A percentile compares a stretch with the other conserved stretches of the same genome.
These are phyloP conservation scores for Metarhizium anisopliae DNA, from an alignment of 2,329 filamentous ascomycete genomes.

Conservation along the genomic window DNA sequence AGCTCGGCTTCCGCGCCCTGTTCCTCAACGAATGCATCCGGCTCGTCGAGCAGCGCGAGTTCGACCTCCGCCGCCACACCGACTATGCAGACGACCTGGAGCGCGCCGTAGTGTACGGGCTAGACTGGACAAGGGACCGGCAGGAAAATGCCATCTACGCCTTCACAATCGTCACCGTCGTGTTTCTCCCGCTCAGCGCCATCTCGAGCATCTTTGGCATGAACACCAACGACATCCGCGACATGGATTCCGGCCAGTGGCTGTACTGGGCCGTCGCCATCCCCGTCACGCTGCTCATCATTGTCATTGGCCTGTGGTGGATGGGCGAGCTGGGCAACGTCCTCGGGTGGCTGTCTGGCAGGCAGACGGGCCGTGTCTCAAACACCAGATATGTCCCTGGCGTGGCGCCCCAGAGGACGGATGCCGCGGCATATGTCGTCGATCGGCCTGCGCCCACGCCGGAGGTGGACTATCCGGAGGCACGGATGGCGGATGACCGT, in stretches of 20 bases:
- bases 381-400: background rate
- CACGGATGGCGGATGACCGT: background rate
- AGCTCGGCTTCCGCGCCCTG: conserved; percentile 27
- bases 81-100: conserved; percentile 23
- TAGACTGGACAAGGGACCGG: conserved; percentile 31
- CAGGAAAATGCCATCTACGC: conserved; percentile 40
- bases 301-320: conserved; percentile 30
- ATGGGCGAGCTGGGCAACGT: conserved; percentile 32
- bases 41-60: conserved; percentile 27
- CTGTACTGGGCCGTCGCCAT: conserved; percentile 40
- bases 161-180: conserved; percentile 40
- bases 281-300: conserved; percentile 33
- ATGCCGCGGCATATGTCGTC: background rate
- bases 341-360: conserved; percentile 18
- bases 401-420: background rate
- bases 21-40: conserved; percentile 29
- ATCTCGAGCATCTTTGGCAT: conserved; percentile 43
- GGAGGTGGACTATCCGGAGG: background rate
- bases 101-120: conserved; percentile 22
- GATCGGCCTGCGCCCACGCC: background rate
- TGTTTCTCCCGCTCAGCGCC: conserved; percentile 38
- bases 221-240: conserved; percentile 41
- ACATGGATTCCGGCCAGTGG: conserved; percentile 39
- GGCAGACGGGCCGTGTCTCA: conserved; percentile 1
- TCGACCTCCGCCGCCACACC: conserved; percentile 20